These are phyloP conservation scores for Acanthamoeba divionensis DNA, from an alignment of 208 protist species.

Conservation along the genomic window DNA sequence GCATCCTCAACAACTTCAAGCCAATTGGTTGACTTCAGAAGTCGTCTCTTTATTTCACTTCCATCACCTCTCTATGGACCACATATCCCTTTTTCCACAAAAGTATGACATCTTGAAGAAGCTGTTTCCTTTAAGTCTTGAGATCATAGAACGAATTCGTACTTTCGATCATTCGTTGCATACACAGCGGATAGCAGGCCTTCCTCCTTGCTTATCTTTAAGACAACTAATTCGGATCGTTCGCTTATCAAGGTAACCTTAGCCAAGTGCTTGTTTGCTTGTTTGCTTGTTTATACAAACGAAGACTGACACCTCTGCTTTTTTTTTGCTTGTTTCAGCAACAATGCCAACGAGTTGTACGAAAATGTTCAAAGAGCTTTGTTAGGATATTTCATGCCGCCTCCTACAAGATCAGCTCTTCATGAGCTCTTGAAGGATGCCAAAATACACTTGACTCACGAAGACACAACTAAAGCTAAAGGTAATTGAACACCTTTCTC, in stretches of 20 bases:
- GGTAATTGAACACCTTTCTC: too few species aligned
- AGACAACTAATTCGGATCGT: slow-evolving; percentile 67
- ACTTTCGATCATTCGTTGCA: slow-evolving; percentile 6
- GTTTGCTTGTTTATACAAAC: neutral
- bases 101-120: slow-evolving; percentile 42
- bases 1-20: neutral
- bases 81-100: slow-evolving; percentile 18
- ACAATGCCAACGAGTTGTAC: neutral
- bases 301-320: neutral
- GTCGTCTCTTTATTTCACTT: slow-evolving; percentile 88
- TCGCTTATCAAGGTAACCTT: neutral
- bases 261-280: neutral
- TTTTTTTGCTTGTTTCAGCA: neutral
- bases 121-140: neutral
- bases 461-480: too few species aligned
- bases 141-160: neutral
- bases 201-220: slow-evolving; percentile 69
- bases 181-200: neutral
- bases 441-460: neutral
- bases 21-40: slow-evolving; percentile 84
- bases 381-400: slow-evolving; percentile 18
- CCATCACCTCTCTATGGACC: slow-evolving; percentile 76
- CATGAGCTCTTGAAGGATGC: slow-evolving; percentile 16
- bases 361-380: slow-evolving; percentile 10
- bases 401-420: neutral